Evolutionary conservation across 345 rosid species (phyloP), one percentile per base, ranked within the genome.

Genomic region (Citrus glauca): DNA sequence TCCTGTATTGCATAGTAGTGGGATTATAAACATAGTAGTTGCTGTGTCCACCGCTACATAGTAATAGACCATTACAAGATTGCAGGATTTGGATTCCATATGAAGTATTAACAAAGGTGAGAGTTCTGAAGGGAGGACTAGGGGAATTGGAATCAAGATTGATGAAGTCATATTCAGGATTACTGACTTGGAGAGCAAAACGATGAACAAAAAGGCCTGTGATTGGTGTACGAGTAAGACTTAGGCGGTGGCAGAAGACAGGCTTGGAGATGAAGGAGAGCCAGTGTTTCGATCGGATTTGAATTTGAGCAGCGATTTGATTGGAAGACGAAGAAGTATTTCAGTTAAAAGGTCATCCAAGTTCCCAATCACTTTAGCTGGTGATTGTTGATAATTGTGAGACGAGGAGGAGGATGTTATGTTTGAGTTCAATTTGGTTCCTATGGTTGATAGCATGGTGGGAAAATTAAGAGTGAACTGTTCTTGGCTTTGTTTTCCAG

Each of bases 11-110:
- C 69, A 79, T 78, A 25, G 87, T 89, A 3, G 87, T 78, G 17
- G 84, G 88, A 72, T 86, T 88, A 73, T 82, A 85, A 25, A 45
- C 24, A 69, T 13, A 45, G 32, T 69, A 30, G 1, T 17, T 17
- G 73, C 37, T 16, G 38, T 71, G 63, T 79, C 73, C 45, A 73
- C 82, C 82, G 67, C 32, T 61, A 77, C 91, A 87, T n/a, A 91
- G 73, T 19, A 89, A 77, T 50, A 88, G 85, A 11, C 91, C 90
- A 71, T 87, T 87, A 79, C 90, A 87, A 45, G 90, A 91, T 27
- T 87, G 84, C 19, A 79, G n/a, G 62, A 88, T 75, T 50, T 63
- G 35, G 64, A 89, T 85, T 1, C 64, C 78, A 1, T 79, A 64
- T 4, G 82, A 50, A 48, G 83, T 72, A 69, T 84, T 82, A 32